phyloP scores from a whole-genome alignment of 1,284 basidiomycete genomes.

The Coriolopsis trogii region DNA sequence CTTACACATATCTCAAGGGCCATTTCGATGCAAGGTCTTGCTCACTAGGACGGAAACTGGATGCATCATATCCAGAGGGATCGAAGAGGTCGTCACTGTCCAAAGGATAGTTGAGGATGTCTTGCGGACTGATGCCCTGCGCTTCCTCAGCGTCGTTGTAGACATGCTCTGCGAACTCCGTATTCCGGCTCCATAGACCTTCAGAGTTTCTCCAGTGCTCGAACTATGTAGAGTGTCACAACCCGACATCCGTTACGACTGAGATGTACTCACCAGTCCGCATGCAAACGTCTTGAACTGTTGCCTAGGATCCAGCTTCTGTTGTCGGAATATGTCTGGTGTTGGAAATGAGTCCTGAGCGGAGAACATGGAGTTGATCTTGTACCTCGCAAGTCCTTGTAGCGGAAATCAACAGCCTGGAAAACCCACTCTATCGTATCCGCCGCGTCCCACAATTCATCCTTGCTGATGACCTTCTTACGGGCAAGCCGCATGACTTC shows the following conservation, averaged over 20 bases:
- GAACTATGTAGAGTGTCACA: slow-evolving; percentile 2
- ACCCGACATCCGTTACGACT: background rate
- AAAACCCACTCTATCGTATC: slow-evolving; percentile 19
- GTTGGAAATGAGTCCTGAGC: slow-evolving; percentile 5
- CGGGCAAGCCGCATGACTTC: slow-evolving; percentile 20
- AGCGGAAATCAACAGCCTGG: slow-evolving; percentile 16
- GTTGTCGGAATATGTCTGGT: slow-evolving; percentile 40
- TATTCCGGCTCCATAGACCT: slow-evolving; percentile 5
- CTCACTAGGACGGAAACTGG: background rate
- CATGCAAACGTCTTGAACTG: slow-evolving; percentile 33
- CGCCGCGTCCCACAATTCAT: slow-evolving; percentile 33
- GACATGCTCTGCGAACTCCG: slow-evolving; percentile 2
- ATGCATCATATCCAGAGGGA: slow-evolving; percentile 18
- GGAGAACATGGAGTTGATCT: no score
- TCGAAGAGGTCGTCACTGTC: slow-evolving; percentile 19
- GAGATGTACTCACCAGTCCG: slow-evolving; percentile 26
- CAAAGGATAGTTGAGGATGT: slow-evolving; percentile 27
- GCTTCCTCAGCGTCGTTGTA: slow-evolving; percentile 16
- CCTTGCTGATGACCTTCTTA: slow-evolving; percentile 17
- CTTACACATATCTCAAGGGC: slow-evolving; percentile 5
- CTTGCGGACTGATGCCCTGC: slow-evolving; percentile 14
- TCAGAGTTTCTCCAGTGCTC: slow-evolving; percentile 16
- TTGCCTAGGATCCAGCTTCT: slow-evolving; percentile 30
- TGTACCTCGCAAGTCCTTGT: slow-evolving; percentile 20
- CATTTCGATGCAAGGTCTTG: background rate